Base-by-base conservation (phyloP, 768 basidiomycete species). In the Boletellus ananas region DNA sequence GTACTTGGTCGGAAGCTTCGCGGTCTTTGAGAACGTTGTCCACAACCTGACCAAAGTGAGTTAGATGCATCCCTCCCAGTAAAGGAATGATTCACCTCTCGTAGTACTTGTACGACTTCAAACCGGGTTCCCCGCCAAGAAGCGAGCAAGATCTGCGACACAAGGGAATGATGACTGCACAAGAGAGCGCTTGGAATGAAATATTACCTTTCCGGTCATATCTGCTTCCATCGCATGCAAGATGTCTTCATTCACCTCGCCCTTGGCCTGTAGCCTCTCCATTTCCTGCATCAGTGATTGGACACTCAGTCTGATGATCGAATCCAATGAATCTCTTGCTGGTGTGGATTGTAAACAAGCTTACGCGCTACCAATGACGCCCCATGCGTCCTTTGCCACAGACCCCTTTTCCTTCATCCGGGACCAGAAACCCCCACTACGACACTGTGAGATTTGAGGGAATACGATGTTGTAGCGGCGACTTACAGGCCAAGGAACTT, bases 41-140 rank as follows among this genome's bases (percentile, higher is more conserved):
- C 39, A 89, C 80, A 23, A 90, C 90, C 76, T 85, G 61, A 34
- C 34, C 11, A 23, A 46, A 25, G 38, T 34, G 10, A 13, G 39
- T 53, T 33, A 45, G 41, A 31, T 18, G 12, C 38, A 6, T 44
- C 16, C 68, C 38, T 44, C 21, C 18, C n/a, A 25, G 20, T 14
- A 34, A 12, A 50, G 20, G 29, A 39, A 29, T 17, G 7, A 31
- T 60, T 43, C 40, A 74, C 81, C 75, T 90, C 85, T 44, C 92
- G 80, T 42, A 95, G 75, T 13, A 97, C 92, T 60, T 92, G 88
- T 18, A 88, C 80, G 36, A 98, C 93, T 71, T 99, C 96, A 63
- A 97, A 83, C 45, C 94, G 83, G 3, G 94, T 95, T 13, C 95
- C 96, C 50, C 94, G 84, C 96, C 96, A 99, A 21, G 95, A 95